Conservation (phyloP, 2,329 filamentous ascomycete species). For the Xylogone sp. region DNA sequence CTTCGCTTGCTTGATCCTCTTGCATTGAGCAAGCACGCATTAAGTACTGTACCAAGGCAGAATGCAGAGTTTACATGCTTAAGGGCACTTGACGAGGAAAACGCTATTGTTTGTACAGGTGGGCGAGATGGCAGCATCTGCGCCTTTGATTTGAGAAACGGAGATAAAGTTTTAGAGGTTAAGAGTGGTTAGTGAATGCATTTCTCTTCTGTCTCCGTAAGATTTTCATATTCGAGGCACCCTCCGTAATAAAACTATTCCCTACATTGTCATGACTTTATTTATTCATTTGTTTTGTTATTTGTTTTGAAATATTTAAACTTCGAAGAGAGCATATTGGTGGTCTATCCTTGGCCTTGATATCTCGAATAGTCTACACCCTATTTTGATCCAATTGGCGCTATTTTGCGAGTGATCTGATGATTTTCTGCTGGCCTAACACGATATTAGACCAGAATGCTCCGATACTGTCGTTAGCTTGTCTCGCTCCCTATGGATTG, state of each 20-base stretch:
- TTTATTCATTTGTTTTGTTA: too few species aligned
- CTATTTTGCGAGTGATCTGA: too few species aligned
- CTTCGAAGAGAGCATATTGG: too few species aligned
- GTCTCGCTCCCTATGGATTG: constrained; percentile 54
- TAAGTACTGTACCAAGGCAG: constrained; percentile 43
- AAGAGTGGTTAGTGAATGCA: constrained; percentile 29
- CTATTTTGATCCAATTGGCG: too few species aligned
- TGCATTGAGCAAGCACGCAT: constrained; percentile 48
- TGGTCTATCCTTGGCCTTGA: too few species aligned
- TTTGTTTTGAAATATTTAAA: too few species aligned
- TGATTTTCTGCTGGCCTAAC: too few species aligned
- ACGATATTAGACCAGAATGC: constrained; percentile 36
- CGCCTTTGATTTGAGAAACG: constrained; percentile 61
- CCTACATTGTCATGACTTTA: too few species aligned
- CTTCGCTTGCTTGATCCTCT: constrained; percentile 61
- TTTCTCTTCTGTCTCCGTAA: too few species aligned
- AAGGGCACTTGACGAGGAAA: constrained; percentile 49
- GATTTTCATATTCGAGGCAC: not conserved
- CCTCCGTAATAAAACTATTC: too few species aligned
- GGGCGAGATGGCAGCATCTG: constrained; percentile 67
- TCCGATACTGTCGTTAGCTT: constrained; percentile 62
- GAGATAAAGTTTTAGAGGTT: constrained; percentile 37
- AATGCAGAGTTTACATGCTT: constrained; percentile 64
- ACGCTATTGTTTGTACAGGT: constrained; percentile 56
- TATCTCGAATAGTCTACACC: too few species aligned